Evolutionary conservation across 768 basidiomycete species (phyloP).

Genomic region (Suillus occidentalis): DNA sequence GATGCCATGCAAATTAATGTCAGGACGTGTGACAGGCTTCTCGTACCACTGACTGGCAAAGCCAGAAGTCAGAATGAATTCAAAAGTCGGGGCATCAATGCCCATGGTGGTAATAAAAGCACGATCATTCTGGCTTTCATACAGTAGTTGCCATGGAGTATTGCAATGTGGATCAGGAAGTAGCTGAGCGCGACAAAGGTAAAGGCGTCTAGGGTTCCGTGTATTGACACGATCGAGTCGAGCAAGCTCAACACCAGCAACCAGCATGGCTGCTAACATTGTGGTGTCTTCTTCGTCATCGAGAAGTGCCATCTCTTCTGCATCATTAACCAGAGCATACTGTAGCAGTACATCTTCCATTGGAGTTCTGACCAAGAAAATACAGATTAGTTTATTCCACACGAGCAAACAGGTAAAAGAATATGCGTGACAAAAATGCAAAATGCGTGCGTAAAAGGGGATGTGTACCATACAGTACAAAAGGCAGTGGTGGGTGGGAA

Average conservation of each 20-base stretch:
- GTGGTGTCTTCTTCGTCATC: background rate
- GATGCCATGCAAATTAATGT: background rate
- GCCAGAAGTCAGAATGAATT: constrained; percentile 32
- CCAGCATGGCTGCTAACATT: background rate
- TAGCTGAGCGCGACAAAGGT: background rate
- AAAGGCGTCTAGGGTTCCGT: background rate
- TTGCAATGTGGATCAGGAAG: background rate
- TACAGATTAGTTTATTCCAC: background rate
- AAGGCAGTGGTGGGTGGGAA: too few species aligned
- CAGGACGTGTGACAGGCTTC: background rate
- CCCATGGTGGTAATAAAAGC: constrained; percentile 50
- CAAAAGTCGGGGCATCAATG: constrained; percentile 37
- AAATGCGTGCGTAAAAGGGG: too few species aligned
- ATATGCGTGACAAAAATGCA: too few species aligned
- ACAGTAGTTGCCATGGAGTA: constrained; percentile 38
- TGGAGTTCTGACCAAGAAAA: background rate
- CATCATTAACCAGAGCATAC: background rate
- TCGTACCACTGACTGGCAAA: constrained; percentile 23
- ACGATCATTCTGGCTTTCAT: constrained; percentile 30
- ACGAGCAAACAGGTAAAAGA: too few species aligned
- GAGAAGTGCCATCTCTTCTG: background rate
- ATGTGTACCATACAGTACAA: too few species aligned
- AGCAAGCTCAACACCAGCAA: background rate
- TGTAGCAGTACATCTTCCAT: background rate
- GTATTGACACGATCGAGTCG: background rate